Evolutionary conservation across 2,329 filamentous ascomycete genomes (phyloP), one percentile per base, ranked within the genome.

Genomic region (Pyricularia sp.): DNA sequence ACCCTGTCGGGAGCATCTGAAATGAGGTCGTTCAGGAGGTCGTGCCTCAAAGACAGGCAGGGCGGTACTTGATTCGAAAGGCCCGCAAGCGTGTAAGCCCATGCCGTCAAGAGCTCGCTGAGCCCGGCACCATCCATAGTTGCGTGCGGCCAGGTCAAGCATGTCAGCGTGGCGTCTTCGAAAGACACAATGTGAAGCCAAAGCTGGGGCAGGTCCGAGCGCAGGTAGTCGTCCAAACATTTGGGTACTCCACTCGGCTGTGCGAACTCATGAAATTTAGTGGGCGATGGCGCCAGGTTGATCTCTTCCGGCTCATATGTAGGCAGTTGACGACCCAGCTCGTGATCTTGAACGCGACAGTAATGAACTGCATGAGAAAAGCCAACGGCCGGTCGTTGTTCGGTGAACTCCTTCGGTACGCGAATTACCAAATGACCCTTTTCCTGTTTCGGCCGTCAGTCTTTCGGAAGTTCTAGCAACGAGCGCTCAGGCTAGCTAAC

Each of bases 161-260:
- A 77, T 1, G 87, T 75, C 0, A 86, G 73, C 0, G 85, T 87
- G 0, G 82, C 81, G 69, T 87, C 81, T 2, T 72, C 73, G 72
- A 87, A 86, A 0, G 79, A 79, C 3, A 80, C 79, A 61, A 86
- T 76, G 70, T 84, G 81, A 5, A 86, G 74, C 4, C 78, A 78
- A 4, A 86, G 72, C 72, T 82, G 81, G 0, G 84, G 83, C 23
- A 72, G 74, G 72, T 85, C 83, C 4, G 73, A 70, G 64, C 74
- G 72, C 17, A 83, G 65, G 70, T 80, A 82, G 69, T 84, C 81
- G 1, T 77, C 73, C 0, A 82, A 70, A 2, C 71, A 76, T 11
- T 70, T 71, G 0, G 78, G 78, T 1, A 70, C 74, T 7, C 71
- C 72, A 20, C 70, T 65, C 12, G 71, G 70, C 11, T 72, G 74